These are phyloP conservation scores for Plasmodium knowlesi DNA, from an alignment of 169 alveolate species.

Conservation along the genomic window DNA sequence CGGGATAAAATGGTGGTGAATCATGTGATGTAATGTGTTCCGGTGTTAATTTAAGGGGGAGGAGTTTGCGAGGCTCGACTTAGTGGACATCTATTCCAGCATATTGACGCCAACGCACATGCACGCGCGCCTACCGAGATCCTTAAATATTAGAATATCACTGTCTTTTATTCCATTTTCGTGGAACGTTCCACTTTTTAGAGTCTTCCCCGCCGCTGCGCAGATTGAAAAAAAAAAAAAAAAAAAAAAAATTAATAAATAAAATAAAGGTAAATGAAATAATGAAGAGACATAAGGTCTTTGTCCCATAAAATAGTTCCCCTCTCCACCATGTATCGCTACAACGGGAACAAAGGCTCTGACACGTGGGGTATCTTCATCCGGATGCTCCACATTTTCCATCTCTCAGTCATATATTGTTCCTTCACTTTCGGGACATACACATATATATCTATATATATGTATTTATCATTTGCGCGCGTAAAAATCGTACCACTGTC, in stretches of 20 bases:
- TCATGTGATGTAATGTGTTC: slow-evolving; percentile 13
- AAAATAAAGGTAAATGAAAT: slow-evolving; percentile 3
- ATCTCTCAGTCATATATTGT: background rate
- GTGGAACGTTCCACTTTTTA: slow-evolving; percentile 43
- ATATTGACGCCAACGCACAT: background rate
- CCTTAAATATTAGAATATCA: slow-evolving; percentile 86
- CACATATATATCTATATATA: slow-evolving; percentile 11
- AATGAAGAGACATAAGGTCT: background rate
- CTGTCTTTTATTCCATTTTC: slow-evolving; percentile 83
- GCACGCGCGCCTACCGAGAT: slow-evolving; percentile 76
- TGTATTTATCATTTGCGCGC: slow-evolving; percentile 1
- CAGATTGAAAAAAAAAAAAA: background rate
- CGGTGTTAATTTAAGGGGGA: background rate
- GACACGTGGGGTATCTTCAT: background rate
- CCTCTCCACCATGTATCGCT: background rate
- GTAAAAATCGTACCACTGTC: slow-evolving; percentile 76
- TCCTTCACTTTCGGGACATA: background rate
- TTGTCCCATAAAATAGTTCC: background rate
- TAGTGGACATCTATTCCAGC: background rate
- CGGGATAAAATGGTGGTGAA: background rate
- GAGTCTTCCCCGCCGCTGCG: slow-evolving; percentile 63
- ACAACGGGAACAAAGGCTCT: background rate
- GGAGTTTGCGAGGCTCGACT: background rate
- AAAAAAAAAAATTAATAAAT: background rate
- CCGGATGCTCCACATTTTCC: background rate